Percentiles rank a stretch among this genome's conserved stretches.
phyloP scores from a whole-genome alignment of 1,284 basidiomycete species.

The Mycocalia duriaeana region DNA sequence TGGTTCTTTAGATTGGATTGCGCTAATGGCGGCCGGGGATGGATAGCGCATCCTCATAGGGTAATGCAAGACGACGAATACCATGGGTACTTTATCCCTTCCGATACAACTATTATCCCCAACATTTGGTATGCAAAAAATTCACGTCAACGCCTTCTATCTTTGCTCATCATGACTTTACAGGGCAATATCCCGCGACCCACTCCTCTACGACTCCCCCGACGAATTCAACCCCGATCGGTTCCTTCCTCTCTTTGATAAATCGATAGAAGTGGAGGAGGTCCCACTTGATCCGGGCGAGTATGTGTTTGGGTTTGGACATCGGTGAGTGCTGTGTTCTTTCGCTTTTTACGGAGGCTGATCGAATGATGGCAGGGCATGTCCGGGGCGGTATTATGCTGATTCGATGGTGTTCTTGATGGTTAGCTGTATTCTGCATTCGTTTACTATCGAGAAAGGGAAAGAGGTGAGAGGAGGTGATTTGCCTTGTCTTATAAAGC shows the following conservation, averaged over 20 bases:
- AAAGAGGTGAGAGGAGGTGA: too few species aligned
- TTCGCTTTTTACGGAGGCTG: too few species aligned
- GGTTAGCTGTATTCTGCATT: too few species aligned
- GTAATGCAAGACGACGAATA: slow-evolving; percentile 16
- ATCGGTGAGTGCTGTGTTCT: slow-evolving; percentile 13
- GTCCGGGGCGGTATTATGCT: neutral
- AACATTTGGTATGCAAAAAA: too few species aligned
- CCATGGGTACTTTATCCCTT: slow-evolving; percentile 12
- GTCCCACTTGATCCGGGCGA: slow-evolving; percentile 13
- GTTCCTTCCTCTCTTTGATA: slow-evolving; percentile 16
- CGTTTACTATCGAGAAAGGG: too few species aligned
- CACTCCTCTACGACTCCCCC: slow-evolving; percentile 13
- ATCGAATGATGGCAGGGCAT: neutral
- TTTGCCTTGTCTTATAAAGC: too few species aligned
- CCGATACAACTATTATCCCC: too few species aligned
- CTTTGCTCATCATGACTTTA: neutral
- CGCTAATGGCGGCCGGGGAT: too few species aligned
- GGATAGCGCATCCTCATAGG: slow-evolving; percentile 16
- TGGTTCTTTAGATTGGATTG: too few species aligned
- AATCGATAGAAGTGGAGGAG: slow-evolving; percentile 10
- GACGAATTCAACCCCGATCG: slow-evolving; percentile 17
- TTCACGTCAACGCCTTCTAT: neutral
- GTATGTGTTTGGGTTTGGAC: slow-evolving; percentile 16
- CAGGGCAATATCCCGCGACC: slow-evolving; percentile 17
- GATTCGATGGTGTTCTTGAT: neutral